Percentiles rank a stretch among this genome's conserved stretches.
Conservation (phyloP, 495 filamentous ascomycete genomes). For the Delitschia confertaspora region DNA sequence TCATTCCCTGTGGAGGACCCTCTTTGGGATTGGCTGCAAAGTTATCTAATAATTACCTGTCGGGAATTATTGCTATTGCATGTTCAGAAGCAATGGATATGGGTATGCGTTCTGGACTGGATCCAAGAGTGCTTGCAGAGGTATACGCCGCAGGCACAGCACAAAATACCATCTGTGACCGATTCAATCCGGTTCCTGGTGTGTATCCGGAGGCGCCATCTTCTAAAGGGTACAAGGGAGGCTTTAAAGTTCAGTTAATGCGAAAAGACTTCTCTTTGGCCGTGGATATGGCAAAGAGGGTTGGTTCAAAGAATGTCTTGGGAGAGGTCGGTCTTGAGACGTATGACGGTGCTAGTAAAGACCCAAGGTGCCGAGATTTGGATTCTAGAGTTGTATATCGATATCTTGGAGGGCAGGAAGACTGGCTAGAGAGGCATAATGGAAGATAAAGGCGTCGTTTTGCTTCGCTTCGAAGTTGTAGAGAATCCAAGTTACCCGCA, state of each 20-base stretch:
- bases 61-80: conserved; percentile 46
- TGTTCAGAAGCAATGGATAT: conserved; percentile 47
- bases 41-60: conserved; percentile 49
- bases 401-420: conserved; percentile 43
- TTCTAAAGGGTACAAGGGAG: conserved; percentile 41
- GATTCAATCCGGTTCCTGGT: conserved; percentile 45
- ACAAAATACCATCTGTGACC: conserved; percentile 44
- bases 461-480: too few relatives aligned
- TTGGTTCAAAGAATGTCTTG: conserved; percentile 39
- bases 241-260: conserved; percentile 49
- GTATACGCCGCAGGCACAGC: conserved; percentile 45
- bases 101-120: conserved; percentile 45
- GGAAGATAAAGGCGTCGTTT: too few relatives aligned
- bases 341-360: conserved; percentile 41
- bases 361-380: conserved; percentile 39
- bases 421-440: conserved; percentile 35
- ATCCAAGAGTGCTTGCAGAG: conserved; percentile 40
- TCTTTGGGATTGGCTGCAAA: conserved; percentile 47
- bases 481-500: too few relatives aligned
- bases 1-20: conserved; percentile 45
- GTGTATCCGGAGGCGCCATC: conserved; percentile 42
- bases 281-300: conserved; percentile 39
- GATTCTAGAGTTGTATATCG: conserved; percentile 49
- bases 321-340: conserved; percentile 38
- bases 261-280: conserved; percentile 46